These are phyloP conservation scores for Endoconidiophora laricicola DNA, from an alignment of 2,329 filamentous ascomycete genomes.

Conservation along the genomic window DNA sequence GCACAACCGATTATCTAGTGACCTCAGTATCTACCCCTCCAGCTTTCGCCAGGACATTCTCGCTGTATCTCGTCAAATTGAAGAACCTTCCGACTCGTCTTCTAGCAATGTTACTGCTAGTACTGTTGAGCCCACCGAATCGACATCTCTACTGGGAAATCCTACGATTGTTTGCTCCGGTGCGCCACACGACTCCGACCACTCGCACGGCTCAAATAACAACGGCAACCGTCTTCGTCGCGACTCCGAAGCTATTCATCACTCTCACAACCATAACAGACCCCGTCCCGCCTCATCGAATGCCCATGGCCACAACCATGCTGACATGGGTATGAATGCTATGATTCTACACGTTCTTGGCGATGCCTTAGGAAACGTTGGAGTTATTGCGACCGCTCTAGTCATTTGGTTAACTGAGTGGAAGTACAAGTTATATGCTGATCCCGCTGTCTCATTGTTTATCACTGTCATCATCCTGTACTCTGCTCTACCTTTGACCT, in stretches of 20 bases:
- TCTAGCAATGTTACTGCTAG: not conserved
- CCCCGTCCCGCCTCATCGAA: slow-evolving; percentile 41
- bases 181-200: slow-evolving; percentile 12
- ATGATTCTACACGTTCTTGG: slow-evolving; percentile 64
- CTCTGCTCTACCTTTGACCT: slow-evolving; percentile 63
- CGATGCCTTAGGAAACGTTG: slow-evolving; percentile 72
- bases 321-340: slow-evolving; percentile 88
- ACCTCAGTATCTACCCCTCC: slow-evolving; percentile 75
- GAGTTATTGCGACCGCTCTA: slow-evolving; percentile 66
- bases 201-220: slow-evolving; percentile 14
- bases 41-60: slow-evolving; percentile 90
- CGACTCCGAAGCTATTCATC: slow-evolving; percentile 42
- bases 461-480: slow-evolving; percentile 69
- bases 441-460: slow-evolving; percentile 81
- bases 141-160: slow-evolving; percentile 31
- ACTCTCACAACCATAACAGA: slow-evolving; percentile 65
- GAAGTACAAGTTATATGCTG: slow-evolving; percentile 69
- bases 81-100: slow-evolving; percentile 27
- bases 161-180: slow-evolving; percentile 19
- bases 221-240: slow-evolving; percentile 17
- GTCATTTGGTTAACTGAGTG: slow-evolving; percentile 84
- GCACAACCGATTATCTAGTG: slow-evolving; percentile 39
- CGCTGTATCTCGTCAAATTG: slow-evolving; percentile 35
- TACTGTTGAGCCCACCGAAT: slow-evolving; percentile 25
- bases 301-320: slow-evolving; percentile 60